Evolutionary conservation across 495 filamentous ascomycete species (phyloP), one percentile per base, ranked within the genome.

Genomic region (Aspergillus saccharolyticus): DNA sequence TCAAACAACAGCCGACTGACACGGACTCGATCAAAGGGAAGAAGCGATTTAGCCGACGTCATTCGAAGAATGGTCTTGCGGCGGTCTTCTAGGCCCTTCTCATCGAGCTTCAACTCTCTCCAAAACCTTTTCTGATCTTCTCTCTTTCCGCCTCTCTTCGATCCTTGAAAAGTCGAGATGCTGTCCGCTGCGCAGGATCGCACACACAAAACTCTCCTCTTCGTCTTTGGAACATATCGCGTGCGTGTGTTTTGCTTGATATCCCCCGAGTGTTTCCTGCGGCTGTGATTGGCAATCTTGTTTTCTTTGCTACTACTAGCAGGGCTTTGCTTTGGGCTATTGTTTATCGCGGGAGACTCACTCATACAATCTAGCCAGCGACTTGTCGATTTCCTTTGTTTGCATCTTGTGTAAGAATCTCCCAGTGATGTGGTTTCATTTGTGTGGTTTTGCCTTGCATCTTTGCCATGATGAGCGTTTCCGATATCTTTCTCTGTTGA

Each of bases 21-120:
- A 65, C 68, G 39, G 85, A 89, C 39, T 81, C 79, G 17, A 64
- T 80, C 16, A 85, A 81, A 63, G 80, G 82, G 63, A 81, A 84
- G 52, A 90, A 95, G 69, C 80, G 91, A 33, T 97, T 97, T 72
- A 93, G 89, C 70, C 89, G 89, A 67, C 80, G 92, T 57, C 89
- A 94, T 72, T 91, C 88, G 8, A 96, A 95, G 74, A 94, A 88
- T 66, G 91, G 91, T 18, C 78, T 96, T 22, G 89, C 90, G 14
- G 86, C 91, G 39, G 88, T 89, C 28, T 91, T 93, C 64, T 93
- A 72, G 66, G 25, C 18, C 16, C n/a, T 28, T 28, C 25, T 28
- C 53, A 53, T 48, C 42, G 6, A 8, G 42, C 22, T 21, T 43
- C 42, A 24, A 44, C 28, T 21, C 42, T 50, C n/a, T n/a, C n/a